phyloP scores from a whole-genome alignment of 2,329 filamentous ascomycete species.

The Ophiostoma triangulosporum region DNA sequence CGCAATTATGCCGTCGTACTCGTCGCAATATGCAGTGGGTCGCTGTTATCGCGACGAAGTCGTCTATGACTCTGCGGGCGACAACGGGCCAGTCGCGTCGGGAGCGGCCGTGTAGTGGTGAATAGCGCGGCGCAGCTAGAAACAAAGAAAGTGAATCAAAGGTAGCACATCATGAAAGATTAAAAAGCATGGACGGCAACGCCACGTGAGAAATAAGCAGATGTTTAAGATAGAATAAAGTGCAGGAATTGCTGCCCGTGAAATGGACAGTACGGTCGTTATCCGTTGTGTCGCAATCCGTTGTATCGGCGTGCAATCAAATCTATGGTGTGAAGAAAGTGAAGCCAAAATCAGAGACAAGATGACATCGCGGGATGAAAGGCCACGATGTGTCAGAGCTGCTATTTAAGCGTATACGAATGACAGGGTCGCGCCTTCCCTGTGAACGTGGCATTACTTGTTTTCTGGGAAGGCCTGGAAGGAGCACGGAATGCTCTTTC shows the following conservation, averaged over 20 bases:
- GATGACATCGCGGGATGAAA: not conserved
- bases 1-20: not conserved
- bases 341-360: not conserved
- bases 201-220: too few relatives aligned
- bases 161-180: too few relatives aligned
- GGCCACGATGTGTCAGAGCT: not conserved
- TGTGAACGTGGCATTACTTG: not conserved
- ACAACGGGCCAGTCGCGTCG: not conserved
- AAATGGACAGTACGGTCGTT: not conserved
- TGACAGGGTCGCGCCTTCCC: not conserved
- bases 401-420: not conserved
- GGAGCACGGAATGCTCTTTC: slow-evolving; percentile 3
- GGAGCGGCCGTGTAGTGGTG: not conserved
- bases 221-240: too few relatives aligned
- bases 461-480: not conserved
- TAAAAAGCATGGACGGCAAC: too few relatives aligned
- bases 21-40: not conserved
- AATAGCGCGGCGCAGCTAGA: not conserved
- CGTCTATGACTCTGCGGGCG: not conserved
- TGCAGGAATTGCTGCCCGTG: too few relatives aligned
- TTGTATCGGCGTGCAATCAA: not conserved
- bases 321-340: not conserved
- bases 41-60: too few relatives aligned
- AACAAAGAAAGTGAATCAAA: not conserved
- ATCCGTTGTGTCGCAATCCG: too few relatives aligned